phyloP scores from a whole-genome alignment of 78 protist genomes.

The Emiliania huxleyi region DNA sequence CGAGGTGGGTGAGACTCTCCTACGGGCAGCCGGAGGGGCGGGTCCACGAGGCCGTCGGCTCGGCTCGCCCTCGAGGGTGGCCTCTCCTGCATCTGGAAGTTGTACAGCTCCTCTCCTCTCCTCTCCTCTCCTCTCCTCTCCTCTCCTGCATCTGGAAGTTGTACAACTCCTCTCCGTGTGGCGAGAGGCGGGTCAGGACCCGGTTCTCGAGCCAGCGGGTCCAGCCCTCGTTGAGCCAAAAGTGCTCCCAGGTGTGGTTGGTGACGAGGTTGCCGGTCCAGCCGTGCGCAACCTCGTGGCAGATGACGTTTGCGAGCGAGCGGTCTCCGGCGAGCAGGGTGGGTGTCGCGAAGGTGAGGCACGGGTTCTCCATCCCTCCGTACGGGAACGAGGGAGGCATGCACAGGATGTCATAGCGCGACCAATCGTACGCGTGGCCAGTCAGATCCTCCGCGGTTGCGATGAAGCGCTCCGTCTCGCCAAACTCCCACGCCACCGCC shows the following conservation, averaged over 20 bases:
- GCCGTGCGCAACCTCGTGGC: conserved; percentile 43
- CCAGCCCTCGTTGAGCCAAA: conserved; percentile 61
- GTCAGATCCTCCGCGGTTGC: not conserved
- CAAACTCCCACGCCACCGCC: not conserved
- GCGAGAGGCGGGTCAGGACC: no score
- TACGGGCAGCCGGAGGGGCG: no score
- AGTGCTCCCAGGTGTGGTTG: conserved; percentile 38
- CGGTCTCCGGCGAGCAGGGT: conserved; percentile 65
- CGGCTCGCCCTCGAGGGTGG: no score
- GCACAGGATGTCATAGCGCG: conserved; percentile 44
- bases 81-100: no score
- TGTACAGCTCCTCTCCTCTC: no score
- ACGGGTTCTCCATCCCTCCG: conserved; percentile 55
- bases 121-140: no score
- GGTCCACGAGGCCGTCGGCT: no score
- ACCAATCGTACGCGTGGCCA: not conserved
- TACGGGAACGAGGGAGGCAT: conserved; percentile 57
- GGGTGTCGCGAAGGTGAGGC: conserved; percentile 65
- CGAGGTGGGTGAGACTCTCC: not conserved
- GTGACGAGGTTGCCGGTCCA: conserved; percentile 48
- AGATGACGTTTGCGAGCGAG: conserved; percentile 1
- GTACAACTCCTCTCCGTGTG: no score
- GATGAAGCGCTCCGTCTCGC: not conserved
- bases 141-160: no score
- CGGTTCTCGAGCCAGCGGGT: no score